These are phyloP conservation scores for Luffa acutangula DNA, from an alignment of 306 rosid genomes.

Conservation along the genomic window DNA sequence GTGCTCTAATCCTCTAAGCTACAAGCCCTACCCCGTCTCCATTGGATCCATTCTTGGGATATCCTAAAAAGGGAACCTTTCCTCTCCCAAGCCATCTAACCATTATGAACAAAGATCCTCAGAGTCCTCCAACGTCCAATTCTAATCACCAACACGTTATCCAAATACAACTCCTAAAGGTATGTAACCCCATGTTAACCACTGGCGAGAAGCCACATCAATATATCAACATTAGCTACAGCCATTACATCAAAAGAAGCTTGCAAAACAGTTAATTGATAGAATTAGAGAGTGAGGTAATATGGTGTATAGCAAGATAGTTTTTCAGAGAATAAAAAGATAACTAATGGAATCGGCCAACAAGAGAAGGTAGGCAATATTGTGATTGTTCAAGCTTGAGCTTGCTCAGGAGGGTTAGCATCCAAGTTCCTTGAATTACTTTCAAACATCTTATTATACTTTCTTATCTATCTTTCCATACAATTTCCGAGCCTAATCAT, in stretches of 20 bases:
- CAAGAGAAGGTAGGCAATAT: not conserved
- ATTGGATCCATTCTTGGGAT: not conserved
- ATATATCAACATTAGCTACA: conserved; percentile 5
- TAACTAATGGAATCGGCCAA: not conserved
- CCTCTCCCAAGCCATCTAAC: not conserved
- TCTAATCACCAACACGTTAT: not conserved
- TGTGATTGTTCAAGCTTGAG: not conserved
- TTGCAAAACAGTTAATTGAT: not conserved
- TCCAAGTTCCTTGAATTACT: not conserved
- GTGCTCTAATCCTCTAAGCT: not conserved
- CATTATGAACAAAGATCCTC: not conserved
- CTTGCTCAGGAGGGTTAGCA: not conserved
- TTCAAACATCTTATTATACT: not conserved
- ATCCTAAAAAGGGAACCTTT: not conserved
- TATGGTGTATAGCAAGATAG: not conserved
- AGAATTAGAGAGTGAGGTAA: not conserved
- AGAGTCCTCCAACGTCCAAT: not conserved
- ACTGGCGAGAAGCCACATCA: not conserved
- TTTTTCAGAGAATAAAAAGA: not conserved
- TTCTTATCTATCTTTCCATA: not conserved
- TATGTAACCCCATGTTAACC: not conserved
- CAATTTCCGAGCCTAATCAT: not conserved
- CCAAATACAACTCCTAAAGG: not conserved
- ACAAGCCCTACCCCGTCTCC: not conserved
- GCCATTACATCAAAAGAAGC: not conserved